These are phyloP conservation scores for Daldinia sp. DNA, from an alignment of 2,329 filamentous ascomycete genomes.

Conservation along the genomic window DNA sequence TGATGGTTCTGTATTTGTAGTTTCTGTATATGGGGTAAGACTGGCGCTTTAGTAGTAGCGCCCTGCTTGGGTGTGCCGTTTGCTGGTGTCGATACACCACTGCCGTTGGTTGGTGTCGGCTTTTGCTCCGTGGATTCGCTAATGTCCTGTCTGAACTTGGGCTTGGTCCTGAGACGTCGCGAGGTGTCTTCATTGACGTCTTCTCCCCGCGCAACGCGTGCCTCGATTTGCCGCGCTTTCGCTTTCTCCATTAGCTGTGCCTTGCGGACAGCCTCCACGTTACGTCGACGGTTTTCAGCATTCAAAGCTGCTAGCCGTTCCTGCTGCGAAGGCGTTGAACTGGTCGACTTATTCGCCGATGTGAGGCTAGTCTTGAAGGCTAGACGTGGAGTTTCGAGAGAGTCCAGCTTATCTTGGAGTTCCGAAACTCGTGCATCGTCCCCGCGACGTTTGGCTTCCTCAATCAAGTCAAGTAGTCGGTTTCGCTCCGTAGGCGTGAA, in stretches of 20 bases:
- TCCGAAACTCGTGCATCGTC: constrained; percentile 69
- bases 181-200: constrained; percentile 68
- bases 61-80: constrained; percentile 64
- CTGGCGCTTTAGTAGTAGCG: constrained; percentile 56
- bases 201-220: constrained; percentile 73
- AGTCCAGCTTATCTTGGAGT: constrained; percentile 71
- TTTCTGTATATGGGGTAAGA: constrained; percentile 66
- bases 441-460: constrained; percentile 73
- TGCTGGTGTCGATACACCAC: constrained; percentile 64
- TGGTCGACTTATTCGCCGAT: constrained; percentile 63
- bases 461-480: constrained; percentile 72
- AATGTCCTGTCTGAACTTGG: constrained; percentile 76
- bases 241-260: constrained; percentile 86
- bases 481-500: constrained; percentile 76
- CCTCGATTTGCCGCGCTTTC: constrained; percentile 69
- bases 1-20: constrained; percentile 64
- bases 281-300: constrained; percentile 82
- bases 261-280: constrained; percentile 89
- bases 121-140: constrained; percentile 65
- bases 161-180: constrained; percentile 73
- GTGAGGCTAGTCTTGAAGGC: constrained; percentile 77
- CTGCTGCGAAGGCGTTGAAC: constrained; percentile 73
- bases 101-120: constrained; percentile 62
- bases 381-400: constrained; percentile 75
- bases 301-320: constrained; percentile 88